phyloP scores from a whole-genome alignment of 2,329 filamentous ascomycete genomes.

The Acrocalymma vagum region DNA sequence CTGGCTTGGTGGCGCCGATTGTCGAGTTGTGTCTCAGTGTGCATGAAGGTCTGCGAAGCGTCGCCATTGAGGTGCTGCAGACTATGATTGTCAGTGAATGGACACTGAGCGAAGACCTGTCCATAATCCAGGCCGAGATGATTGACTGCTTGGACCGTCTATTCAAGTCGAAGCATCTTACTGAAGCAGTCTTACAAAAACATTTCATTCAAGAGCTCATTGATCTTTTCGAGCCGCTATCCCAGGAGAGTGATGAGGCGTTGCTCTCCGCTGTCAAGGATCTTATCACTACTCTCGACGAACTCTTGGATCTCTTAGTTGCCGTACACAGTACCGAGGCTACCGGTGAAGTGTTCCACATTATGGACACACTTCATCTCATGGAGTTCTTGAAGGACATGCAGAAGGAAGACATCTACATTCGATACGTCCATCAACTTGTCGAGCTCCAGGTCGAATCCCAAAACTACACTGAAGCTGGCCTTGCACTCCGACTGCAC shows the following conservation, averaged over 20 bases:
- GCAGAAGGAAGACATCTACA: conserved; percentile 96
- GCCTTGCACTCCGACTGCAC: conserved; percentile 86
- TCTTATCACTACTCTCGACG: conserved; percentile 84
- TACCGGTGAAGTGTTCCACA: conserved; percentile 77
- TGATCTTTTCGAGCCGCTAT: conserved; percentile 77
- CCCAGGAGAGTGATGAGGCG: conserved; percentile 72
- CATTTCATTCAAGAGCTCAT: conserved; percentile 88
- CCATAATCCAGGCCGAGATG: conserved; percentile 92
- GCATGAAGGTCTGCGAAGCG: conserved; percentile 86
- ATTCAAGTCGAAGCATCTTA: conserved; percentile 88
- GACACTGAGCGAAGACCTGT: conserved; percentile 91
- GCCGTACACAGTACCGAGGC: conserved; percentile 83
- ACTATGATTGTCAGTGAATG: conserved; percentile 99
- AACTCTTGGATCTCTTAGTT: conserved; percentile 88
- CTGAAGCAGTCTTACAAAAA: conserved; percentile 90
- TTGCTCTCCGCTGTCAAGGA: conserved; percentile 80
- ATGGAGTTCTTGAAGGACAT: conserved; percentile 98
- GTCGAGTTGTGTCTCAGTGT: conserved; percentile 95
- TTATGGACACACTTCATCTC: conserved; percentile 86
- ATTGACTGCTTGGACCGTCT: conserved; percentile 91
- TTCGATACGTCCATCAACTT: conserved; percentile 93
- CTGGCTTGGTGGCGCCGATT: conserved; percentile 87
- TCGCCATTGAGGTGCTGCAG: conserved; percentile 91
- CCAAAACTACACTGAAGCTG: conserved; percentile 85
- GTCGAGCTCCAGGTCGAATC: conserved; percentile 78